Conservation (phyloP, 2,329 filamentous ascomycete genomes). For the Alternaria infectoria region DNA sequence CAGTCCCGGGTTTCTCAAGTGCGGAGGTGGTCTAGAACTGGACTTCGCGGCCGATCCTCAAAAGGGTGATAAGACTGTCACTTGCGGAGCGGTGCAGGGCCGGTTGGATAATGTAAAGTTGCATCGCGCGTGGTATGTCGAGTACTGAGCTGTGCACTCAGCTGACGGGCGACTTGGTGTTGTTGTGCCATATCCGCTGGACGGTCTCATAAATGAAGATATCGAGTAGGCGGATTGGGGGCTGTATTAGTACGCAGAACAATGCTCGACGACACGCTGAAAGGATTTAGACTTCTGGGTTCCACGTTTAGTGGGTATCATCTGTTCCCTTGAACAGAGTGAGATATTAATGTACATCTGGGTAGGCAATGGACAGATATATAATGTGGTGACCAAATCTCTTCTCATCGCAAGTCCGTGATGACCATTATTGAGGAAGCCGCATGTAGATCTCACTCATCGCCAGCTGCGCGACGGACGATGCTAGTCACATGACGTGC, state of each 20-base stretch:
- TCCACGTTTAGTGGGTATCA: too few relatives aligned
- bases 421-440: neutral
- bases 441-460: neutral
- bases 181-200: neutral
- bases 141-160: neutral
- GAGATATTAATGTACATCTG: too few relatives aligned
- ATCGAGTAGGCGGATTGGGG: neutral
- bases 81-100: neutral
- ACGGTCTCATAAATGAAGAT: neutral
- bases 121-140: neutral
- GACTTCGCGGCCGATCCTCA: neutral
- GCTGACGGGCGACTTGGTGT: fast-evolving
- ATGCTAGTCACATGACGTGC: too few relatives aligned
- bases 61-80: neutral
- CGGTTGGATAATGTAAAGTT: neutral
- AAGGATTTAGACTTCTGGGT: too few relatives aligned
- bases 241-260: neutral
- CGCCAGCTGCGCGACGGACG: too few relatives aligned
- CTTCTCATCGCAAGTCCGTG: too few relatives aligned
- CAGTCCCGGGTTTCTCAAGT: neutral
- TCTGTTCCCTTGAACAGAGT: too few relatives aligned
- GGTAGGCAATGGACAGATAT: too few relatives aligned
- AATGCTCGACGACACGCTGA: neutral
- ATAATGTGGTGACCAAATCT: too few relatives aligned
- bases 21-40: neutral